Evolutionary conservation across 352 stramenopile genomes (phyloP).

Genomic region (Phytophthora pistaciae): DNA sequence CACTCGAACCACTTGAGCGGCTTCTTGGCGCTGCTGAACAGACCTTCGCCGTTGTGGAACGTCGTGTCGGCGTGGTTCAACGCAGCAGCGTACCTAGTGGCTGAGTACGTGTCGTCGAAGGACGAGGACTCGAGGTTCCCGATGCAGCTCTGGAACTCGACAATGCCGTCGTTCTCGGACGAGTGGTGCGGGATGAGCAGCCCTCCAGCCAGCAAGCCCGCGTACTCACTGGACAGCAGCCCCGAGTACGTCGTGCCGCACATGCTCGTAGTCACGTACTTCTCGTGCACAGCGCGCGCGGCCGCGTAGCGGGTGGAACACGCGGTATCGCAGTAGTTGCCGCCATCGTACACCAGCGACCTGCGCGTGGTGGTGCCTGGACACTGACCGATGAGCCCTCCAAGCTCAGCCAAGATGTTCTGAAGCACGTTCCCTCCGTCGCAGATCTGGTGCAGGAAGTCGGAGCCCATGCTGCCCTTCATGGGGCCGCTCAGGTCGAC

Average conservation of each 20-base stretch:
- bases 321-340: slow-evolving; percentile 35
- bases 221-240: slow-evolving; percentile 50
- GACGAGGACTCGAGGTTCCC: slow-evolving; percentile 41
- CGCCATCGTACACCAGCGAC: slow-evolving; percentile 53
- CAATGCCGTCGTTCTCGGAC: slow-evolving; percentile 64
- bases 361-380: slow-evolving; percentile 41
- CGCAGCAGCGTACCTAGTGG: slow-evolving; percentile 53
- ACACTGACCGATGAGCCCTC: slow-evolving; percentile 50
- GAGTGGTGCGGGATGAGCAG: slow-evolving; percentile 57
- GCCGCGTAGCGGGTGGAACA: slow-evolving; percentile 42
- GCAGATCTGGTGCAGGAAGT: slow-evolving; percentile 55
- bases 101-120: slow-evolving; percentile 50
- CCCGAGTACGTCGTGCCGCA: slow-evolving; percentile 56
- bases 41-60: slow-evolving; percentile 66
- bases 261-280: slow-evolving; percentile 50
- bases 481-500: slow-evolving; percentile 53
- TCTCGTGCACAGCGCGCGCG: slow-evolving; percentile 39
- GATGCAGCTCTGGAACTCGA: slow-evolving; percentile 72
- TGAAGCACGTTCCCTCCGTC: slow-evolving; percentile 34
- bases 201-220: slow-evolving; percentile 41
- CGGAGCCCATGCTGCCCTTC: slow-evolving; percentile 59
- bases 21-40: slow-evolving; percentile 61
- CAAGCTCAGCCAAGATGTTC: slow-evolving; percentile 32
- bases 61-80: slow-evolving; percentile 70
- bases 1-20: slow-evolving; percentile 70